phyloP scores from a whole-genome alignment of 164 flowering plant genomes.

The Stephania japonica region DNA sequence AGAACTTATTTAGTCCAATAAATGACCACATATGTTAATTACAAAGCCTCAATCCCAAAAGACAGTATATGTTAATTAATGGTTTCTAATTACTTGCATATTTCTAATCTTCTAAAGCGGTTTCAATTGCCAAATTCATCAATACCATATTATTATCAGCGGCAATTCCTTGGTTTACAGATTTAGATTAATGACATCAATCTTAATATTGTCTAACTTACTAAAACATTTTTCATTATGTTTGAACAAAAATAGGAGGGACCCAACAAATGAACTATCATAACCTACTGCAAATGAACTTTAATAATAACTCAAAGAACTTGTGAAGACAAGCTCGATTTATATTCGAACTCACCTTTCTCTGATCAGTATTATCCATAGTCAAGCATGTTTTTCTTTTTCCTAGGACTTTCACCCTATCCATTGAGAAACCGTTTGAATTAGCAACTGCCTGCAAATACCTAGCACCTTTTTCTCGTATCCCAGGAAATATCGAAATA shows the following conservation, averaged over 20 bases:
- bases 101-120: background rate
- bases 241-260: background rate
- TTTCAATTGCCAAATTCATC: background rate
- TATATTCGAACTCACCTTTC: slow-evolving; percentile 41
- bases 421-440: slow-evolving; percentile 63
- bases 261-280: background rate
- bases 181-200: background rate
- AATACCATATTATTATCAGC: background rate
- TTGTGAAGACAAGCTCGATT: background rate
- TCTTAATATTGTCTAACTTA: background rate
- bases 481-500: slow-evolving; percentile 71
- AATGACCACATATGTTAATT: background rate
- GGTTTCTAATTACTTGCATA: background rate
- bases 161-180: background rate
- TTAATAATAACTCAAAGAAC: background rate
- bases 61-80: background rate
- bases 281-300: background rate
- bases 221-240: background rate
- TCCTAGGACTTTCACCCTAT: slow-evolving; percentile 45
- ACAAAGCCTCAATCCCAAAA: no score
- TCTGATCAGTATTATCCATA: slow-evolving; percentile 45
- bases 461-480: slow-evolving; percentile 46
- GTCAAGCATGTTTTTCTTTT: slow-evolving; percentile 42
- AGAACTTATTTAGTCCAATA: background rate
- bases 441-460: slow-evolving; percentile 62